Base-by-base conservation (phyloP, 2,329 filamentous ascomycete species). In the Venturia aucupariae region DNA sequence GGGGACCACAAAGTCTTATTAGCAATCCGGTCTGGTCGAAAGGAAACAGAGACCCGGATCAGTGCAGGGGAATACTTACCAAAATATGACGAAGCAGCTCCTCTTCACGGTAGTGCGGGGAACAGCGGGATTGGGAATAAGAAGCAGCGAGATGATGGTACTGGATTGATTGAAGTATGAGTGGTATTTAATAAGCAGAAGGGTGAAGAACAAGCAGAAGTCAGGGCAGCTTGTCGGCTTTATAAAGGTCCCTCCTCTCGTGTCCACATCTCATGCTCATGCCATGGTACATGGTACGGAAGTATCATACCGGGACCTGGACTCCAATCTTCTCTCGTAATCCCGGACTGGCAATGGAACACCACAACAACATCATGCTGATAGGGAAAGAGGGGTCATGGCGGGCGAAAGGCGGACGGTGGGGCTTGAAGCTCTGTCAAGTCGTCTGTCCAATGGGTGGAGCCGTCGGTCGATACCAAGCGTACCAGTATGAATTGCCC, bases 361-460 rank as follows among this genome's bases (percentile, higher is more conserved):
- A 19, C 51, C 30, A 35, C 24, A 57, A n/a, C 15, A 57, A 35
- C 51, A 57, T 57, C 51, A 57, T 57, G 51, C 51, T 57, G 51
- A 35, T 57, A 30, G 17, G 11, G 13, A 57, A 57, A 35, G 51
- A 57, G 51, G 51, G 51, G 51, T 57, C 51, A 35, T 35, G 27
- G 27, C 51, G 51, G 51, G 51, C 51, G 35, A 17, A 57, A 22
- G 51, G 51, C 51, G 8, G 30, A 35, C 3, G 27, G 51, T 57
- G 51, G 51, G 51, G 51, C 51, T 51, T 15, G 8, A 22, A 24
- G 8, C 27, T 35, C 15, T 38, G 35, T 38, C 35, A n/a, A n/a
- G n/a, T n/a, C 22, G n/a, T 15, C 4, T 32, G 13, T 55, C 27
- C 51, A 55, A 35, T 55, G 27, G 7, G 51, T n/a, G 27, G 51